phyloP scores from a whole-genome alignment of 306 rosid genomes.

The Malus orientalis region DNA sequence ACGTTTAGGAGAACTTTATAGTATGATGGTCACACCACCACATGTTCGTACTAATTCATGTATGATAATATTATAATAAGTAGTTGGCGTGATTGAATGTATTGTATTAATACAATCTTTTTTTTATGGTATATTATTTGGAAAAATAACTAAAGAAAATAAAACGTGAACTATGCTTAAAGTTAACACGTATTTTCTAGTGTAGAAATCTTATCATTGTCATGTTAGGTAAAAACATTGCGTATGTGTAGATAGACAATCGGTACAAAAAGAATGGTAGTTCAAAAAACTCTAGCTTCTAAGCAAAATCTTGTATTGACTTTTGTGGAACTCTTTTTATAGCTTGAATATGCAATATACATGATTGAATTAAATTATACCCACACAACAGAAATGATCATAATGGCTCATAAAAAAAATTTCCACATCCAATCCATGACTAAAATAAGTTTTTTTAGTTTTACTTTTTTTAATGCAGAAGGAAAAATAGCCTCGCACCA shows the following conservation, averaged over 20 bases:
- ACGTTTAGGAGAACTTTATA: neutral
- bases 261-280: neutral
- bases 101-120: neutral
- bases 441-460: neutral
- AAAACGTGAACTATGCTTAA: neutral
- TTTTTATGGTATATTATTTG: neutral
- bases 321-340: neutral
- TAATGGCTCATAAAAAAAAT: too few species aligned
- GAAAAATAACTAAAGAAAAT: neutral
- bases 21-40: neutral
- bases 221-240: neutral
- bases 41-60: neutral
- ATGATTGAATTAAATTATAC: neutral
- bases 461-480: too few species aligned
- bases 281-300: neutral
- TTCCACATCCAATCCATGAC: neutral
- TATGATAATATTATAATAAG: too few species aligned
- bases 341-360: neutral
- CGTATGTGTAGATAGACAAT: neutral
- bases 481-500: too few species aligned
- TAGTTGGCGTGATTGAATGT: too few species aligned
- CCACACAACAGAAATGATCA: neutral
- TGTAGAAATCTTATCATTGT: neutral
- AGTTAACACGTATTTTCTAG: neutral
- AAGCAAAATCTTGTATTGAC: neutral